Conservation (phyloP, 2,329 filamentous ascomycete species). For the Colletotrichum tamarilloi region DNA sequence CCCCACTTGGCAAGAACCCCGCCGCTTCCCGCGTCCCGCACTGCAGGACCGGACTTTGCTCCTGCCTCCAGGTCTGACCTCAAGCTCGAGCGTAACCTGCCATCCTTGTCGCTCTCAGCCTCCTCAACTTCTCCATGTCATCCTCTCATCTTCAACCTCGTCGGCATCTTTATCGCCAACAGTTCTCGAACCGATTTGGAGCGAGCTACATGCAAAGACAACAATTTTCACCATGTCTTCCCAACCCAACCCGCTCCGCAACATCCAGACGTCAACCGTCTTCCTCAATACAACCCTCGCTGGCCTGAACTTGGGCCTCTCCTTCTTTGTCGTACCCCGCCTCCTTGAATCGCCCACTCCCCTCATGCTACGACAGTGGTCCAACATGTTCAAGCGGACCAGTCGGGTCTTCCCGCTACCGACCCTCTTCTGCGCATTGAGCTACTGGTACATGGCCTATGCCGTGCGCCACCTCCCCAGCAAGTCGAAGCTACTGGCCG, state of each 20-base stretch:
- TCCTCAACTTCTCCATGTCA: background rate
- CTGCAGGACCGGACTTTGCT: background rate
- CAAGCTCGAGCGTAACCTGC: too few species aligned
- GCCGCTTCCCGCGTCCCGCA: background rate
- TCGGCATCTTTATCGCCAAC: too few species aligned
- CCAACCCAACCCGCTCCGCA: conserved; percentile 45
- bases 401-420: conserved; percentile 51
- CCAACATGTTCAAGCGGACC: conserved; percentile 52
- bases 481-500: conserved; percentile 55
- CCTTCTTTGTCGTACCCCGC: conserved; percentile 59
- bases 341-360: conserved; percentile 66
- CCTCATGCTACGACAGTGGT: conserved; percentile 67
- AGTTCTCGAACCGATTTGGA: too few species aligned
- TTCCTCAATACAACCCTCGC: conserved; percentile 58
- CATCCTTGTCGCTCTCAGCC: background rate
- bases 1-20: background rate
- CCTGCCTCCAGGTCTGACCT: background rate
- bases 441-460: conserved; percentile 60
- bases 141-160: conserved; percentile 10
- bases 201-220: background rate
- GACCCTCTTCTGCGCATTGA: conserved; percentile 51
- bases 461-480: conserved; percentile 37
- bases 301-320: conserved; percentile 52
- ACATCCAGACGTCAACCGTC: conserved; percentile 62
- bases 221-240: conserved; percentile 7